Base-by-base conservation (phyloP, 352 stramenopile species). In the Pythium graminicola region DNA sequence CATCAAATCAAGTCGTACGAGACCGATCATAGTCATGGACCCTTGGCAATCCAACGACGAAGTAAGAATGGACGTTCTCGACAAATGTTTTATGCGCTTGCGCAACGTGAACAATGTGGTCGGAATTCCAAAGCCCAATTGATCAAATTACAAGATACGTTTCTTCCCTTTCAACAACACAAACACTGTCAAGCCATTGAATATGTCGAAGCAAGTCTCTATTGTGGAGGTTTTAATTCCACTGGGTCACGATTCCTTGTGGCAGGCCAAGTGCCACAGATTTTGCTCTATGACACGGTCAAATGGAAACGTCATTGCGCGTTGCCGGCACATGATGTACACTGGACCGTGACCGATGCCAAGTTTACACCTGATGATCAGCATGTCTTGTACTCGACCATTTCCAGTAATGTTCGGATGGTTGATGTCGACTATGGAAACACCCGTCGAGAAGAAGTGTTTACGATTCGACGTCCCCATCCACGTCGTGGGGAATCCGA, bases 401-500 rank as follows among this genome's bases (percentile, higher is more conserved):
- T 93, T 52, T 89, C 79, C 50, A 87, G 67, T 61, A 89, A 86
- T 52, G 76, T 93, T 40, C 77, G 77, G 36, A 88, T 93, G 76
- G 79, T 91, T 35, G 74, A 63, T 42, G 70, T 76, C 24, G 66
- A 85, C 54, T 83, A 70, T 57, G 69, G 75, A 23, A 56, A 76
- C 27, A 64, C 80, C 39, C 67, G 54, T 7, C 80, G 70, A 22
- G 75, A 85, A 57, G 52, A 67, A 10, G 65, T 81, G 28, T 87
- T 86, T 46, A 61, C 72, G 16, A 56, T 76, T n/a, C 45, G 20
- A 14, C 42, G 59, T 27, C n/a, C 53, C 4, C 36, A 28, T 17
- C 10, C 16, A 1, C 49, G 50, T 14, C 7, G 35, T 22, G 24
- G 10, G 38, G 54, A 20, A 5, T n/a, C 8, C 10, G 36, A 47